Evolutionary conservation across 2,329 filamentous ascomycete genomes (phyloP), one percentile per base, ranked within the genome.

Genomic region (Fusarium globosum): DNA sequence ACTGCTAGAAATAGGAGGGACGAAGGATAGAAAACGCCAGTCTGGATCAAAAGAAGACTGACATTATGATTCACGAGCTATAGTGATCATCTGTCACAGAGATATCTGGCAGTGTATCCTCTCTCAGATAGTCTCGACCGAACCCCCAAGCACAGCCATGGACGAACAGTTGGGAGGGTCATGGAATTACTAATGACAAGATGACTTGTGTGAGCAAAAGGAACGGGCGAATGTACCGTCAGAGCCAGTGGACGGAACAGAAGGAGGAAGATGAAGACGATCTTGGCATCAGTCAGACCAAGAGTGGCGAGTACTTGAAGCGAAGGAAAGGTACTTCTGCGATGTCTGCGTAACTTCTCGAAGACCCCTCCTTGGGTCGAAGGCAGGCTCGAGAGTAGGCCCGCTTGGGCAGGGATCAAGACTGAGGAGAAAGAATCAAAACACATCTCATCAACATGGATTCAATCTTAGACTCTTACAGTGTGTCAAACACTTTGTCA

Each of bases 391-490:
- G 26, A 26, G 62, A 36, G n/a, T 51, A 49, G 53, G 49, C 20
- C 30, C 28, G 14, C n/a, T 38, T 43, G 30, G 36, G 43, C 53
- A 42, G 43, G 51, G 62, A 60, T 45, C 52, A 57, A 51, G 43
- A 28, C 36, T 33, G 18, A 23, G 11, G 21, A 61, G 53, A 45
- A 74, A 73, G 55, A 71, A 61, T 71, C 67, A 73, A 72, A 71
- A 13, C n/a, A 48, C 52, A 14, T 51, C 26, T 36, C 16, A 20
- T 28, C n/a, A 13, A 38, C 30, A 55, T 38, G 41, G 45, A 42
- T 30, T 28, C 39, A n/a, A n/a, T 28, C n/a, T 35, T 14, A 28
- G 26, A 46, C 61, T 39, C 53, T 30, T 38, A 58, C 67, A 73
- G 55, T 74, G 67, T 48, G 36, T 5, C n/a, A 55, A 33, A 48